These are phyloP conservation scores for Catunica adiposa DNA, from an alignment of 2,329 filamentous ascomycete species.

Conservation along the genomic window DNA sequence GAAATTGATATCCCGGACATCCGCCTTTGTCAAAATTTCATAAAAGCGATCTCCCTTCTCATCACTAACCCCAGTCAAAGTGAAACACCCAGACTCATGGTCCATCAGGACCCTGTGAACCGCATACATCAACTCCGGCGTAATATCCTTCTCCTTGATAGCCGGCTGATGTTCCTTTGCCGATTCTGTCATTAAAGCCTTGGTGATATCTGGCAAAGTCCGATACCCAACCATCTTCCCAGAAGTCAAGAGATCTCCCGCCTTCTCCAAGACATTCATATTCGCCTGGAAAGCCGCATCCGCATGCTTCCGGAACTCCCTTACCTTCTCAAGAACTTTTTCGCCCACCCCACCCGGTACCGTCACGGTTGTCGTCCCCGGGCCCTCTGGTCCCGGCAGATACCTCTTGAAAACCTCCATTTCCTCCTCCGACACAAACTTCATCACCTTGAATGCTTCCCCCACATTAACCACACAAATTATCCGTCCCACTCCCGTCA, in stretches of 20 bases:
- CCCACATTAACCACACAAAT: constrained; percentile 26
- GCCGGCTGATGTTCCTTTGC: not conserved
- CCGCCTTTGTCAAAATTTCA: constrained; percentile 31
- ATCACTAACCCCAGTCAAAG: constrained; percentile 25
- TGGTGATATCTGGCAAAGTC: constrained; percentile 34
- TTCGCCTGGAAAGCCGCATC: constrained; percentile 18
- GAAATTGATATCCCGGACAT: constrained; percentile 20
- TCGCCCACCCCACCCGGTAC: constrained; percentile 9
- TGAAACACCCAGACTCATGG: constrained; percentile 42
- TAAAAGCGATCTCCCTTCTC: constrained; percentile 36
- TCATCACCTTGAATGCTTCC: constrained; percentile 33
- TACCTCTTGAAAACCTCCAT: constrained; percentile 22
- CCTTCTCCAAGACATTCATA: constrained; percentile 31
- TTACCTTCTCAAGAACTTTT: not conserved
- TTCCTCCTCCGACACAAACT: constrained; percentile 28
- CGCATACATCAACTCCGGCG: constrained; percentile 42
- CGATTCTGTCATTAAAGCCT: constrained; percentile 12
- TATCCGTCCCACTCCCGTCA: constrained; percentile 35
- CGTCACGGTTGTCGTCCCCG: not conserved
- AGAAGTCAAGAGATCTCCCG: constrained; percentile 26
- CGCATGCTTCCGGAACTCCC: not conserved
- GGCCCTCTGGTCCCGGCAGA: constrained; percentile 14
- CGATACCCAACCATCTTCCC: constrained; percentile 27
- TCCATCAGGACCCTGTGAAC: constrained; percentile 48
- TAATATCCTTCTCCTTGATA: constrained; percentile 19